Conservation (phyloP, 257 asterid genomes). For the Ligustrum vulgare region DNA sequence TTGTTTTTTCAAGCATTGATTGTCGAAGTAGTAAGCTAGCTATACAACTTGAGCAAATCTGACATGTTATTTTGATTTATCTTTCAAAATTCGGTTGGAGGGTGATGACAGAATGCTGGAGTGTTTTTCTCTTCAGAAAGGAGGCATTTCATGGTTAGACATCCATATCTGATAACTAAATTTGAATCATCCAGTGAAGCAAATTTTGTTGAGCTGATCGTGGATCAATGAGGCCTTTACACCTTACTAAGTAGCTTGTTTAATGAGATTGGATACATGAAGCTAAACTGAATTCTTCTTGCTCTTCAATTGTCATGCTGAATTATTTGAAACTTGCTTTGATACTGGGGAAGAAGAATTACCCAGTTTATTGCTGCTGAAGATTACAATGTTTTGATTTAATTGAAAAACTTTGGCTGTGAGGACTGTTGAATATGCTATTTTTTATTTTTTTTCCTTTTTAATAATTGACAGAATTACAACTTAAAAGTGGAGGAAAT, state of each 20-base stretch:
- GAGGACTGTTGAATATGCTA: not conserved
- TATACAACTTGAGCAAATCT: not conserved
- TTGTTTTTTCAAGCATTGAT: not conserved
- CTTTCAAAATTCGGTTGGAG: not conserved
- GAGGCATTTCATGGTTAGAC: not conserved
- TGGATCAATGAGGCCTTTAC: not conserved
- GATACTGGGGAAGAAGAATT: not conserved
- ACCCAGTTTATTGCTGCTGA: not conserved
- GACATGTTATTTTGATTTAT: not conserved
- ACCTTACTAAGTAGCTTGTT: not conserved
- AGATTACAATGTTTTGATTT: not conserved
- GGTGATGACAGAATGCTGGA: not conserved
- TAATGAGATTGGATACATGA: not conserved
- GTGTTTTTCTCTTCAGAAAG: not conserved
- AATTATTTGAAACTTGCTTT: not conserved
- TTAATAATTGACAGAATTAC: not conserved
- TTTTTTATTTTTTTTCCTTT: not conserved
- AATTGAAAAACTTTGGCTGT: not conserved
- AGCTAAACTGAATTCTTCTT: not conserved
- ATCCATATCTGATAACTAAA: not conserved
- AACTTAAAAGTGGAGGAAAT: not conserved
- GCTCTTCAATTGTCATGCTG: not conserved
- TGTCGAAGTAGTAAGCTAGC: not conserved
- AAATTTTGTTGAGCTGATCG: not conserved
- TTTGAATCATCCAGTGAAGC: not conserved